Evolutionary conservation across 306 rosid genomes (phyloP).

Genomic region (Sophora flavescens): DNA sequence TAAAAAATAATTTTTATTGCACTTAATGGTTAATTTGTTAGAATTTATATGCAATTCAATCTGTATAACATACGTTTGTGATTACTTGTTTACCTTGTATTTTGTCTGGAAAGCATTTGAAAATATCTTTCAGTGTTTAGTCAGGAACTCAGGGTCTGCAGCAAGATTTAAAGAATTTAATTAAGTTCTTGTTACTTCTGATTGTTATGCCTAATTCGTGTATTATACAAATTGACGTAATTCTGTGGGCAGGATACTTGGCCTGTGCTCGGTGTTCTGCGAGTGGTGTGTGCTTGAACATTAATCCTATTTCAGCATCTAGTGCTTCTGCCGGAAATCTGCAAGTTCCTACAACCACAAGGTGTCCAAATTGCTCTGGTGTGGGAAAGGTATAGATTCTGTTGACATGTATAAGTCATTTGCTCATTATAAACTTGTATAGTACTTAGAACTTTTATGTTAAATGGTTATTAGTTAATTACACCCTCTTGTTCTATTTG

Average conservation of each 20-base stretch:
- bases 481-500: background rate
- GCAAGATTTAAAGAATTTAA: background rate
- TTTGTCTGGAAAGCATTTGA: slow-evolving; percentile 17
- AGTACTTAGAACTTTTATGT: background rate
- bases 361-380: slow-evolving; percentile 76
- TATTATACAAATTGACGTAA: slow-evolving; percentile 21
- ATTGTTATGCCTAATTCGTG: slow-evolving; percentile 21
- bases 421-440: background rate
- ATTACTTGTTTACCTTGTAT: slow-evolving; percentile 22
- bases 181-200: slow-evolving; percentile 28
- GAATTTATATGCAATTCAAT: slow-evolving; percentile 22
- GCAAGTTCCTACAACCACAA: slow-evolving; percentile 65
- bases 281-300: slow-evolving; percentile 79
- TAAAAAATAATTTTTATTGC: background rate
- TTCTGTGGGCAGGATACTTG: slow-evolving; percentile 74
- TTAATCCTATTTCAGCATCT: slow-evolving; percentile 66
- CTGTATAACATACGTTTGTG: background rate
- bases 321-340: slow-evolving; percentile 58
- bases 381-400: slow-evolving; percentile 82
- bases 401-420: slow-evolving; percentile 1
- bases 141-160: slow-evolving; percentile 9
- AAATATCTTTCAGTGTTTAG: slow-evolving; percentile 6
- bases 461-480: background rate
- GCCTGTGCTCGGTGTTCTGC: slow-evolving; percentile 95
- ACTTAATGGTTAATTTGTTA: background rate